Evolutionary conservation across 2,329 filamentous ascomycete species (phyloP).

Genomic region (Teratosphaeria gauchensis): DNA sequence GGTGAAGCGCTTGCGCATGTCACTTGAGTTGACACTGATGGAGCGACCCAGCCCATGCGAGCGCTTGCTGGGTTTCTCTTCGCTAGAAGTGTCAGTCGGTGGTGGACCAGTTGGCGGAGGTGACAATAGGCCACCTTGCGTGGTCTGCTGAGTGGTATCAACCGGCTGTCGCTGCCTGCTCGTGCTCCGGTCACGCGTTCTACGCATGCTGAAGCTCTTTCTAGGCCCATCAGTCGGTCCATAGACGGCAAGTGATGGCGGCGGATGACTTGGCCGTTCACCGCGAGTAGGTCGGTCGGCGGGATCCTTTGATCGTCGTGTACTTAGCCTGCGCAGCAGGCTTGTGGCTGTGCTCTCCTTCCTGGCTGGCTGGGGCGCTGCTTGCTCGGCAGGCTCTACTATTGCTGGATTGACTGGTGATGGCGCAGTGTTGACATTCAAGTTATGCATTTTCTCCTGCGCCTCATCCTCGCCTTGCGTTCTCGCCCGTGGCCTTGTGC

Average conservation of each 20-base stretch:
- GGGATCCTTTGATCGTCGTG: conserved; percentile 61
- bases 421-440: conserved; percentile 51
- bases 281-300: conserved; percentile 39
- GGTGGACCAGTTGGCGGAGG: conserved; percentile 45
- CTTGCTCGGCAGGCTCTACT: conserved; percentile 27
- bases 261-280: conserved; percentile 54
- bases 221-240: conserved; percentile 63
- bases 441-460: conserved; percentile 59
- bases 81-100: conserved; percentile 40
- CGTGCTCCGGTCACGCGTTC: conserved; percentile 49
- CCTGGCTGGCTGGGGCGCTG: conserved; percentile 47
- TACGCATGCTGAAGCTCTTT: conserved; percentile 81
- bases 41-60: conserved; percentile 66
- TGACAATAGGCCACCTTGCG: conserved; percentile 55
- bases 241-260: conserved; percentile 72
- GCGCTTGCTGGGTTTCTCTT: conserved; percentile 7
- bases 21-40: conserved; percentile 83
- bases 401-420: conserved; percentile 32
- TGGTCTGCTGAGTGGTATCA: background rate
- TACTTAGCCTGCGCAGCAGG: conserved; percentile 82
- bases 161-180: conserved; percentile 47
- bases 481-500: conserved; percentile 73
- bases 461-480: conserved; percentile 94
- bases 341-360: conserved; percentile 83
- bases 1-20: conserved; percentile 58